Percentiles rank a stretch among this genome's conserved stretches.
Evolutionary conservation across 148 eudicot species (phyloP).

Genomic region (Cornus controversa): DNA sequence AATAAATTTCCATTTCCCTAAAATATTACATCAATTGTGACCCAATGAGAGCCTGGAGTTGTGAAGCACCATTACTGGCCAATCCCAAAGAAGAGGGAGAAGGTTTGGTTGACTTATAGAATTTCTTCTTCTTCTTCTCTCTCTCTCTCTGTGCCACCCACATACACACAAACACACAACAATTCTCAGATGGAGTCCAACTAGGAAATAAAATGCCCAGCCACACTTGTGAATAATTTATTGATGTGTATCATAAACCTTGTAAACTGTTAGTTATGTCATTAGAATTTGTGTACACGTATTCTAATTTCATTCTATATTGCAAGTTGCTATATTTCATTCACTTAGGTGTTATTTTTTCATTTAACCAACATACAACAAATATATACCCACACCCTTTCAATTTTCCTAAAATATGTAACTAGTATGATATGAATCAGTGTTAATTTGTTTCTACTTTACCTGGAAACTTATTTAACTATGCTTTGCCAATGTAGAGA

Average conservation of each 20-base stretch:
- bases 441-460: background rate
- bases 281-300: background rate
- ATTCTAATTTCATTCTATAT: background rate
- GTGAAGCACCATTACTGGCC: background rate
- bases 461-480: background rate
- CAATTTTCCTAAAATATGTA: background rate
- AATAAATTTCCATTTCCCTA: too few species aligned
- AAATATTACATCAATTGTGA: too few species aligned
- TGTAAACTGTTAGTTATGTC: too few species aligned
- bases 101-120: background rate
- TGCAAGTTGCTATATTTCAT: background rate
- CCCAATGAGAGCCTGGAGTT: too few species aligned
- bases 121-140: too few species aligned
- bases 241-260: background rate
- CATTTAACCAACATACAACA: background rate
- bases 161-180: too few species aligned
- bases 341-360: background rate
- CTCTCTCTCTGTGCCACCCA: too few species aligned
- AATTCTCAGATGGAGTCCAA: too few species aligned
- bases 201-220: background rate
- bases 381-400: background rate
- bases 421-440: background rate
- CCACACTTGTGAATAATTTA: background rate
- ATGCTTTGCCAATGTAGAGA: slow-evolving; percentile 33
- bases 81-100: background rate